Conservation (phyloP, 192 early-diverging fungal genomes). For the Coemansia sp. region DNA sequence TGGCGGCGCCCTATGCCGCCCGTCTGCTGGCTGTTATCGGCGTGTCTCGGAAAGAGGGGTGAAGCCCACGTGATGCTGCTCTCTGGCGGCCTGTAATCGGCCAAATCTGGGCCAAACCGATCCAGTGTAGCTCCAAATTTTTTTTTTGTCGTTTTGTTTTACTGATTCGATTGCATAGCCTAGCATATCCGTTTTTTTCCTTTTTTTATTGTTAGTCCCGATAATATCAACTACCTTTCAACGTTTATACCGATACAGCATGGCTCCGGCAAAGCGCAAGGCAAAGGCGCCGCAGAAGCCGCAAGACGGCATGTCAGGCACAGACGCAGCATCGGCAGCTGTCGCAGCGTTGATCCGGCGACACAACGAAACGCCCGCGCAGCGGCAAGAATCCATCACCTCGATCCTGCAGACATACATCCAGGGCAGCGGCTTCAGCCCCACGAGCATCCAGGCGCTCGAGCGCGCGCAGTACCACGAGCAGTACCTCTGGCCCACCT, state of each 20-base stretch:
- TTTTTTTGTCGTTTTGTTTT: background rate
- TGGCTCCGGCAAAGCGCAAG: slow-evolving; percentile 1
- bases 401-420: background rate
- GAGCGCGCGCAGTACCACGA: slow-evolving; percentile 5
- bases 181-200: background rate
- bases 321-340: too few relatives aligned
- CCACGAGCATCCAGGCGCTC: background rate
- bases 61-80: background rate
- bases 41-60: background rate
- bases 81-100: background rate
- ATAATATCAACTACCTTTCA: background rate
- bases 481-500: background rate
- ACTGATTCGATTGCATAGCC: too few relatives aligned
- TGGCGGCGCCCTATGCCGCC: slow-evolving; percentile 17
- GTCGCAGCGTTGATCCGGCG: too few relatives aligned
- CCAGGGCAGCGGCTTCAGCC: background rate
- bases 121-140: background rate
- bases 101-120: too few relatives aligned
- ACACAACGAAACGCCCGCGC: background rate
- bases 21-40: slow-evolving; percentile 32
- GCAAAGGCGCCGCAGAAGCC: background rate
- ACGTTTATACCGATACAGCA: background rate
- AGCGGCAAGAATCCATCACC: background rate
- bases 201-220: background rate
- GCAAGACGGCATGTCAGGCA: too few relatives aligned